Evolutionary conservation across 2,329 filamentous ascomycete species (phyloP), one percentile per base, ranked within the genome.

Genomic region (Chaetomium sp.): DNA sequence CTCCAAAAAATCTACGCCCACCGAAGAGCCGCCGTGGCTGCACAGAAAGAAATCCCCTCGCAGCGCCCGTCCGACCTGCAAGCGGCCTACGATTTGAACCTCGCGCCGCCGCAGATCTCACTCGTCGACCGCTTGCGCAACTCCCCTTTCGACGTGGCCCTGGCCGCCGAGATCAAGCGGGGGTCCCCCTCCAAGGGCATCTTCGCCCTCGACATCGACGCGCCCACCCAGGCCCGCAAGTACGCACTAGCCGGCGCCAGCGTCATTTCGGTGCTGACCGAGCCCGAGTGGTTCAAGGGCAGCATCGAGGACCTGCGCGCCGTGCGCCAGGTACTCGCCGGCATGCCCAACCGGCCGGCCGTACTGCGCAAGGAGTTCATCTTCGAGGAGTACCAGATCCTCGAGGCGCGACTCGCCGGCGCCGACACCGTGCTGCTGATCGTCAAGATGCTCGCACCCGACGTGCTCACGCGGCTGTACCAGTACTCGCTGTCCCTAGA

Each of bases 261-360:
- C 69, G 90, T 95, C 41, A 99, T 99, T 62, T 97, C 94, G 1
- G 94, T 99, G n/a, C 80, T 99, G 47, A 99, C 94, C 0, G 94
- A 99, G 72, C 94, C 95, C 0, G 88, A 97, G 68, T 99, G 94
- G 94, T 99, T 99, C 78, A 97, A 96, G 74, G 94, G 94, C 48
- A 95, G 88, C 71, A 91, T 99, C 58, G 92, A 99, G 56, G 94
- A 99, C 69, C 75, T 99, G 53, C 84, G 88, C 58, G 84, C 87
- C 37, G 94, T 97, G 35, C 84, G 94, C 45, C 88, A 92, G 70
- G 91, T 89, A 49, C 76, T 99, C n/a, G 84, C 91, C 64, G 87
- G 88, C 10, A 91, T 99, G 86, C 86, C 89, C 1, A 95, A 96
- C 69, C 82, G 94, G 52, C 95, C 94, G 2, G 95, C 92, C 1